Conservation (phyloP, 352 stramenopile genomes). For the Phytophthora melonis region DNA sequence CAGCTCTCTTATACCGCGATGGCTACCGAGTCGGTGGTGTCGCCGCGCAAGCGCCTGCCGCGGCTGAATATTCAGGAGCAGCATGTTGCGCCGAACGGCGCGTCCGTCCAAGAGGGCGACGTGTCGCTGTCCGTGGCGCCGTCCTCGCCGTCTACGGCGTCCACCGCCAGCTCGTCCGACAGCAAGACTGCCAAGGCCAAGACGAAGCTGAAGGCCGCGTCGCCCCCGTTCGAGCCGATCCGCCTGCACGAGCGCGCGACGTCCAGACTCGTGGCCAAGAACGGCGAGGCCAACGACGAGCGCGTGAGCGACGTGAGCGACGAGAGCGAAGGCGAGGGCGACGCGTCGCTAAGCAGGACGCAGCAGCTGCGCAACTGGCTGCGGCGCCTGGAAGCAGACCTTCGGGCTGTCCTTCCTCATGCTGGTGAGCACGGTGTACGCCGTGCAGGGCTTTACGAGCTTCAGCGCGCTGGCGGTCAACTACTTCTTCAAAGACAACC, state of each 20-base stretch:
- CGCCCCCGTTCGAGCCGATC: slow-evolving; percentile 8
- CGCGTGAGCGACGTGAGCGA: slow-evolving; percentile 20
- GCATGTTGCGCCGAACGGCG: background rate
- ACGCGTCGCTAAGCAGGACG: slow-evolving; percentile 24
- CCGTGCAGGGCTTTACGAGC: slow-evolving; percentile 94
- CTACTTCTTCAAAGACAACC: slow-evolving; percentile 98
- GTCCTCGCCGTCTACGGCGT: slow-evolving; percentile 37
- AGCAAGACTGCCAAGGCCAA: slow-evolving; percentile 5
- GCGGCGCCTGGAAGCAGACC: slow-evolving; percentile 57
- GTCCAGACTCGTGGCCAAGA: slow-evolving; percentile 25
- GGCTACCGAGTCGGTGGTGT: slow-evolving; percentile 21
- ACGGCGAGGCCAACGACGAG: slow-evolving; percentile 12
- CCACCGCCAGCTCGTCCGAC: slow-evolving; percentile 31
- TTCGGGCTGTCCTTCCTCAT: slow-evolving; percentile 79
- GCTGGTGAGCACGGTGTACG: slow-evolving; percentile 90
- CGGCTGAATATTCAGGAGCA: slow-evolving; percentile 22
- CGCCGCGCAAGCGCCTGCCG: slow-evolving; percentile 43
- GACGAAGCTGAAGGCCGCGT: slow-evolving; percentile 24
- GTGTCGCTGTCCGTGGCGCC: slow-evolving; percentile 22
- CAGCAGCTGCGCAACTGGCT: slow-evolving; percentile 66
- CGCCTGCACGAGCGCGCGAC: slow-evolving; percentile 29
- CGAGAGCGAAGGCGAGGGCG: slow-evolving; percentile 16
- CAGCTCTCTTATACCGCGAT: slow-evolving; percentile 2
- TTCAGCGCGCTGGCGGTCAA: slow-evolving; percentile 94
- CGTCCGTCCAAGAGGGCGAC: background rate